Base-by-base conservation (phyloP, 2,329 filamentous ascomycete species). In the Didymella segeticola region DNA sequence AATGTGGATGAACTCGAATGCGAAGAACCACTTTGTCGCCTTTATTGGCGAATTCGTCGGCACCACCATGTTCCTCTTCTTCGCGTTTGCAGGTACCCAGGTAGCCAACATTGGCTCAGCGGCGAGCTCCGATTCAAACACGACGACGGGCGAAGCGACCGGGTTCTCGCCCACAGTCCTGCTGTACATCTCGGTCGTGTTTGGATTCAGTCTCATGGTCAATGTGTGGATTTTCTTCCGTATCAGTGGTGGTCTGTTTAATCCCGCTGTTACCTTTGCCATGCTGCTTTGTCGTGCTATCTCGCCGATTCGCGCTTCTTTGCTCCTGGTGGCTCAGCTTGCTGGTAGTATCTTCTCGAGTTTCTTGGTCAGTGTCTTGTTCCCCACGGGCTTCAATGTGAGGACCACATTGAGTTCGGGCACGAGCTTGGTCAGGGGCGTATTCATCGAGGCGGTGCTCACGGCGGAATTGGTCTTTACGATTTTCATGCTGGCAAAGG, bases 401-500 rank as follows among this genome's bases (percentile, higher is more conserved):
- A 63, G 75, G 19, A 81, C 79, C 8, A 79, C 77, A 10, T 66
- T 81, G 38, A 71, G 73, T 42, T 54, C 60, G 12, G 68, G 70
- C 9, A 80, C 79, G 14, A 75, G 74, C 27, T 55, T 80, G 38
- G 74, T 67, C 14, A 73, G 76, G 23, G 79, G 79, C 8, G 69
- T 81, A 1, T 80, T 73, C 39, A 80, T 81, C 34, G 79, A 76
- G 34, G 63, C 65, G 2, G 54, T 75, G 1, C 51, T 75, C 14
- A 75, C 72, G 0, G 68, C 72, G 0, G 64, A 73, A 31, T 53
- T 75, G 43, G 71, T 76, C 30, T 75, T 75, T 41, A 74, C 71
- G 1, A 73, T 76, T 17, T 70, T 74, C 48, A 87, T 90, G 82
- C 77, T 90, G 36, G 87, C 87, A 0, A 84, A 85, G 20, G 87